Percentiles rank a stretch among this genome's conserved stretches.
These are phyloP conservation scores for Acanthamoeba castellanii DNA, from an alignment of 208 protist genomes.

Conservation along the genomic window DNA sequence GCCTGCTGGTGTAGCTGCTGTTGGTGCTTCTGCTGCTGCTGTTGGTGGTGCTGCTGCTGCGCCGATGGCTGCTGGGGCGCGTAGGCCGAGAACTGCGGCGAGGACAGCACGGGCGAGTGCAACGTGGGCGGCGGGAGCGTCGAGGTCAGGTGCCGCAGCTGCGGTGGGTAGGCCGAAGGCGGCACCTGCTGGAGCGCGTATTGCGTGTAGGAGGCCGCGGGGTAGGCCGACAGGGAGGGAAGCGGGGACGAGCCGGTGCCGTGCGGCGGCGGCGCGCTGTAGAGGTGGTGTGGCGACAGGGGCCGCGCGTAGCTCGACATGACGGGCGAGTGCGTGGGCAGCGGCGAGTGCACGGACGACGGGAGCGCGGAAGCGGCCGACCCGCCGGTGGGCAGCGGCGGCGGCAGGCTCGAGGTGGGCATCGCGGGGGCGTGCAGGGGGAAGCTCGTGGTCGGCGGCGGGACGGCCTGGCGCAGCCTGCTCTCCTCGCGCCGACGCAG, in stretches of 20 bases:
- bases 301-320: not conserved
- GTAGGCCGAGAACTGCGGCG: slow-evolving; percentile 10
- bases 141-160: not conserved
- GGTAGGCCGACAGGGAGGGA: slow-evolving; percentile 19
- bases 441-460: slow-evolving; percentile 26
- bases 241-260: not conserved
- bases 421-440: not conserved
- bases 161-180: slow-evolving; percentile 25
- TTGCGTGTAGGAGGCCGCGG: slow-evolving; percentile 36
- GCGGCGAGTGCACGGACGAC: not conserved
- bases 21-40: not conserved
- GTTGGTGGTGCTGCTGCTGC: not conserved
- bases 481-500: slow-evolving; percentile 26
- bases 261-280: not conserved
- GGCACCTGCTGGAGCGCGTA: slow-evolving; percentile 56
- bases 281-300: not conserved
- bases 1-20: not conserved
- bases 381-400: slow-evolving; percentile 37
- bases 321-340: slow-evolving; percentile 38
- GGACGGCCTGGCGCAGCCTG: slow-evolving; percentile 15
- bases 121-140: not conserved
- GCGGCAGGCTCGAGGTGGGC: not conserved
- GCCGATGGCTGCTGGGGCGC: not conserved
- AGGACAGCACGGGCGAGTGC: not conserved
- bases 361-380: not conserved